Percentiles rank a stretch among this genome's conserved stretches.
phyloP scores from a whole-genome alignment of 73 alveolate genomes.

The Paramecium sexaurelia region DNA sequence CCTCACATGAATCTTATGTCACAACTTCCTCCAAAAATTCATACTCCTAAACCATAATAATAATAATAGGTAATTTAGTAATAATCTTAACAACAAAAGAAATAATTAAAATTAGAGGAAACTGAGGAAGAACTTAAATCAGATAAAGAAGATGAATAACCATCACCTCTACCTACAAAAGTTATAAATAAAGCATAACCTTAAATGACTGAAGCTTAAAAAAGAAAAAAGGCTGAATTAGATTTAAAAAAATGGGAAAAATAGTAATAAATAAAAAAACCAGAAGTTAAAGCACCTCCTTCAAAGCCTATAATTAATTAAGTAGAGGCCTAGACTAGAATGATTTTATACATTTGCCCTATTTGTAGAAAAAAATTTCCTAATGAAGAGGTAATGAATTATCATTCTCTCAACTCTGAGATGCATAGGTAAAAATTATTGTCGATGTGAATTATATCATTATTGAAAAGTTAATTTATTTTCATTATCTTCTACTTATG shows the following conservation, averaged over 20 bases:
- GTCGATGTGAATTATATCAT: neutral
- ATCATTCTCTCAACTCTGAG: constrained; percentile 19
- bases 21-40: neutral
- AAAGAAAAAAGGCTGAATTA: constrained; percentile 28
- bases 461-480: neutral
- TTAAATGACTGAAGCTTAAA: constrained; percentile 43
- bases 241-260: constrained; percentile 50
- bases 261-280: neutral
- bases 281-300: neutral
- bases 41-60: neutral
- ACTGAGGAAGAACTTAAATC: constrained; percentile 12
- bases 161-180: neutral
- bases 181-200: neutral
- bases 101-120: neutral
- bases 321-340: neutral
- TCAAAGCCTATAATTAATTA: neutral
- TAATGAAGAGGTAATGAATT: constrained; percentile 17
- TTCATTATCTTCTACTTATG: constrained; percentile 2
- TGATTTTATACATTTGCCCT: constrained; percentile 38
- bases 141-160: neutral
- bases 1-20: neutral
- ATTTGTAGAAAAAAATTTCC: constrained; percentile 36
- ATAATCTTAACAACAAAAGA: neutral
- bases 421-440: constrained; percentile 38
- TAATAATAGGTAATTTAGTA: neutral